A percentile compares a stretch with the other conserved stretches of the same genome.
These are phyloP conservation scores for Colletotrichum falcatum DNA, from an alignment of 2,329 filamentous ascomycete species.

Conservation along the genomic window DNA sequence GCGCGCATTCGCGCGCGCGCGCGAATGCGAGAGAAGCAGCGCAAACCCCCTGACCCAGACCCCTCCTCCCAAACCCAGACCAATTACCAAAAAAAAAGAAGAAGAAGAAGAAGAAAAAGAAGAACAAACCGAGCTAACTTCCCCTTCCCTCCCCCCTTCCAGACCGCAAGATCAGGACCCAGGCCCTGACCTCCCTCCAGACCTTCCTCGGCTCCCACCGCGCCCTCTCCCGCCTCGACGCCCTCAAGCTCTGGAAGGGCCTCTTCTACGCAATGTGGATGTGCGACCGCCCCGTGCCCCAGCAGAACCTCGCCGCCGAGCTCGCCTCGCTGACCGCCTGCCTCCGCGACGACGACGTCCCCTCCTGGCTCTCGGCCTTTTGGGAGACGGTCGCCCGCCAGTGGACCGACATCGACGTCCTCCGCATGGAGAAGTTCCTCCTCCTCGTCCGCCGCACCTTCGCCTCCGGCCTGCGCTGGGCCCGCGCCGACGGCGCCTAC, in stretches of 20 bases:
- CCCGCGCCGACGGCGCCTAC: constrained; percentile 46
- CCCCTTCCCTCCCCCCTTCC: neutral
- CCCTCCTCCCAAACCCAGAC: neutral
- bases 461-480: constrained; percentile 73
- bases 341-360: constrained; percentile 40
- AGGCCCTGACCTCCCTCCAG: constrained; percentile 81
- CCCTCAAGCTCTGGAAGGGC: constrained; percentile 93
- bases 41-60: neutral
- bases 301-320: constrained; percentile 84
- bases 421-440: constrained; percentile 93
- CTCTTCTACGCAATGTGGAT: constrained; percentile 96
- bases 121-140: neutral
- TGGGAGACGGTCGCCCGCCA: constrained; percentile 75
- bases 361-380: constrained; percentile 41
- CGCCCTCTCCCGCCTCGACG: constrained; percentile 74
- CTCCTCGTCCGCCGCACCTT: constrained; percentile 85
- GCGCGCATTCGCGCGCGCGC: neutral
- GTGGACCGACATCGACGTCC: constrained; percentile 78
- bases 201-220: constrained; percentile 77
- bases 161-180: constrained; percentile 84
- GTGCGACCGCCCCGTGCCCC: constrained; percentile 88
- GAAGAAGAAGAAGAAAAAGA: neutral
- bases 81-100: no score
- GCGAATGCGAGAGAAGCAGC: neutral
- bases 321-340: constrained; percentile 73